These are phyloP conservation scores for Areca catechu DNA, from an alignment of 176 grass and related monocot species.

Conservation along the genomic window DNA sequence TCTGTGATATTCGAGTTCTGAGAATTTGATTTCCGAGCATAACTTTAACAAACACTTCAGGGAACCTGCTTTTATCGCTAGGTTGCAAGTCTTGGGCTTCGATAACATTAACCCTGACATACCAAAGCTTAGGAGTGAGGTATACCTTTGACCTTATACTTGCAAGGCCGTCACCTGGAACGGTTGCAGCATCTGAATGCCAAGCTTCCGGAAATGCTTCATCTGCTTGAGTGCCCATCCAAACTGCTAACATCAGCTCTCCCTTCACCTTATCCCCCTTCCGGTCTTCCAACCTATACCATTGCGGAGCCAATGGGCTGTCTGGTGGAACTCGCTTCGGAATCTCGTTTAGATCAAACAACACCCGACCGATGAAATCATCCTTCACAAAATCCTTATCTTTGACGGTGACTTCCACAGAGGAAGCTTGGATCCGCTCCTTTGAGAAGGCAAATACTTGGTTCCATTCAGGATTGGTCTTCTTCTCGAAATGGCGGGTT, in stretches of 20 bases:
- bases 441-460: constrained; percentile 66
- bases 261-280: constrained; percentile 54
- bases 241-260: constrained; percentile 74
- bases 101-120: constrained; percentile 60
- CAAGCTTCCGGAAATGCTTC: constrained; percentile 66
- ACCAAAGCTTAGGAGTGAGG: constrained; percentile 72
- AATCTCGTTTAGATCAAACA: constrained; percentile 51
- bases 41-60: constrained; percentile 55
- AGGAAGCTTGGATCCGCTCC: constrained; percentile 53
- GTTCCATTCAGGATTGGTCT: constrained; percentile 62
- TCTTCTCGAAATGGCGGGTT: constrained; percentile 52
- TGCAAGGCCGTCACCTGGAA: constrained; percentile 48
- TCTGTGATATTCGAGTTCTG: constrained; percentile 27
- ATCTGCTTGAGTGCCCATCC: constrained; percentile 75
- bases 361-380: constrained; percentile 42
- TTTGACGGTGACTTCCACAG: constrained; percentile 46
- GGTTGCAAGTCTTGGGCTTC: constrained; percentile 57
- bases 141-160: constrained; percentile 67
- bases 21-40: constrained; percentile 45
- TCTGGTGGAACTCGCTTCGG: constrained; percentile 62
- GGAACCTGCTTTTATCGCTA: constrained; percentile 41
- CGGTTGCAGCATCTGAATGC: constrained; percentile 56
- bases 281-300: constrained; percentile 53
- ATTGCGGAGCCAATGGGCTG: constrained; percentile 61
- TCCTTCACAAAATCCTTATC: constrained; percentile 58